A percentile compares a stretch with the other conserved stretches of the same genome.
Evolutionary conservation across 1,284 basidiomycete genomes (phyloP).

Genomic region (Puccinia horiana): DNA sequence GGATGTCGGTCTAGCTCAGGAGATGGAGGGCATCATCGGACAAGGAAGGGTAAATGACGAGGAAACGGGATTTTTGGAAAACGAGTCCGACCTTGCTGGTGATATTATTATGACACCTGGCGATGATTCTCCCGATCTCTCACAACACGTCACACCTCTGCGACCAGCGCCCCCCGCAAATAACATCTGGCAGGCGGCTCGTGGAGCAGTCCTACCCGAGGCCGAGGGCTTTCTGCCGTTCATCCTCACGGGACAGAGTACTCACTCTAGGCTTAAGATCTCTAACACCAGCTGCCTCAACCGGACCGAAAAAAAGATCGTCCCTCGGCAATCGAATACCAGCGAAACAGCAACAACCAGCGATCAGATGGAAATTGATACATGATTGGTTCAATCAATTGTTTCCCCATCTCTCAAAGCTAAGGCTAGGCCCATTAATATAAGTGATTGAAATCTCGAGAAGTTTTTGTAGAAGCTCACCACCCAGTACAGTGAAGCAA

Average conservation of each 20-base stretch:
- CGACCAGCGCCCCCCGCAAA: constrained; percentile 13
- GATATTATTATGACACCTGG: constrained; percentile 22
- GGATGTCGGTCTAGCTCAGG: constrained; percentile 5
- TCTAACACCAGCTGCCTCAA: not conserved
- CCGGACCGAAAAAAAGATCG: not conserved
- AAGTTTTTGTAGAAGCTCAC: no score
- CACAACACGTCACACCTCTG: not conserved
- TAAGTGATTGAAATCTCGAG: not conserved
- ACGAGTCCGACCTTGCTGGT: constrained; percentile 4
- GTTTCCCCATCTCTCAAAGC: not conserved
- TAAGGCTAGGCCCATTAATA: no score
- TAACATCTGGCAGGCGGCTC: constrained; percentile 24
- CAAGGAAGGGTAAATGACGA: not conserved
- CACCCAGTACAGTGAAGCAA: no score
- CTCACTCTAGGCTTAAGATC: constrained; percentile 26
- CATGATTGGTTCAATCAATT: not conserved
- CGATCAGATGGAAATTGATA: constrained; percentile 14
- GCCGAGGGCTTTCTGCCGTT: constrained; percentile 46
- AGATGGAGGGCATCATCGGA: not conserved
- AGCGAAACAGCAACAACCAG: not conserved
- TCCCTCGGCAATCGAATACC: not conserved
- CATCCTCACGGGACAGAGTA: constrained; percentile 44
- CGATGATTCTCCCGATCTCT: not conserved
- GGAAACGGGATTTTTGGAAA: not conserved
- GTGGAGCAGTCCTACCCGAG: constrained; percentile 42